Conservation (phyloP, 306 rosid species). For the Dryas alaskensis region DNA sequence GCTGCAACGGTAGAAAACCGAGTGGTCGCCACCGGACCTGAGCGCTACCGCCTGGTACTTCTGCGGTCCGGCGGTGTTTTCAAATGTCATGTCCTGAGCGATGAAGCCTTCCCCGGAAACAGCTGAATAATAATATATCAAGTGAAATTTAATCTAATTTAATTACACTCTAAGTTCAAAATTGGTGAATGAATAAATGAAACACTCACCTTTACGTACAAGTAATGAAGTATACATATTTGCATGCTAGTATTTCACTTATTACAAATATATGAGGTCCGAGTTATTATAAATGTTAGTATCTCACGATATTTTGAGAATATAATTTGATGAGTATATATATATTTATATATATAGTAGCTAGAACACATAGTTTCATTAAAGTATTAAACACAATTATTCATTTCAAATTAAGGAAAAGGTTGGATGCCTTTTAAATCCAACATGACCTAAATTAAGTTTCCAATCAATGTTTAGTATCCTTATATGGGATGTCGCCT, state of each 20-base stretch:
- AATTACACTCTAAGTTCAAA: no score
- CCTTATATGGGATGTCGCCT: neutral
- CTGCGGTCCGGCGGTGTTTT: constrained; percentile 80
- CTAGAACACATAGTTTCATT: neutral
- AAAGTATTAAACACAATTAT: neutral
- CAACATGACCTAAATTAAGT: neutral
- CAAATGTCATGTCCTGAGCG: constrained; percentile 71
- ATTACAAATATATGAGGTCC: no score
- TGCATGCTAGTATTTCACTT: no score
- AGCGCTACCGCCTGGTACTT: constrained; percentile 78
- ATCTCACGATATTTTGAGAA: no score
- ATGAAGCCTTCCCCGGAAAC: constrained; percentile 69
- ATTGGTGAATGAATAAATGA: neutral
- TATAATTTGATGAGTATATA: no score
- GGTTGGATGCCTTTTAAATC: neutral
- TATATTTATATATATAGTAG: no score
- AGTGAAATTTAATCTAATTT: no score
- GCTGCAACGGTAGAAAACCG: constrained; percentile 66
- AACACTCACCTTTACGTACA: no score
- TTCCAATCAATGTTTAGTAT: neutral
- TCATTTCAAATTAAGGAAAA: neutral
- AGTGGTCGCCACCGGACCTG: constrained; percentile 60
- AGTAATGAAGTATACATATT: no score
- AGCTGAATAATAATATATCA: constrained; percentile 22
- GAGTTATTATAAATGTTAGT: no score